These are phyloP conservation scores for Lolium perenne DNA, from an alignment of 176 grass and related monocot species.

Conservation along the genomic window DNA sequence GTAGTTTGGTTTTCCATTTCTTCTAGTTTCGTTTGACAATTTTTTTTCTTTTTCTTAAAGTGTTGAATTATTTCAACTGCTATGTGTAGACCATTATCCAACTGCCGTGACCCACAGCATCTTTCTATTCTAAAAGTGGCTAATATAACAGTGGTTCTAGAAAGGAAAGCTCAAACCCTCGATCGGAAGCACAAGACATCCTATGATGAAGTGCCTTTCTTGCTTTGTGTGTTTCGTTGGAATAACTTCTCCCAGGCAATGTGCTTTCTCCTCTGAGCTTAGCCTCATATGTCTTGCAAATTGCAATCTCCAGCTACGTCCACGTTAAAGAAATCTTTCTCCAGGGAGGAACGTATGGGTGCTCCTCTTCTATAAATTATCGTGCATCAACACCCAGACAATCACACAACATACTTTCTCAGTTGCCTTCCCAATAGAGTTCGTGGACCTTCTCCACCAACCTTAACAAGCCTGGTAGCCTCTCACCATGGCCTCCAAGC, in stretches of 20 bases:
- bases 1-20: neutral
- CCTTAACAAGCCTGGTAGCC: conserved; percentile 7
- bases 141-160: neutral
- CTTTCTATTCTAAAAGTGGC: neutral
- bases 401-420: conserved; percentile 40
- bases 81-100: neutral
- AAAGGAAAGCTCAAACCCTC: neutral
- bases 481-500: conserved; percentile 54
- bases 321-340: conserved; percentile 44
- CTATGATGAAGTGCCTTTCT: conserved; percentile 56
- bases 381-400: conserved; percentile 33
- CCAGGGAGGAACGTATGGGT: conserved; percentile 25
- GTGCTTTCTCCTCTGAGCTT: conserved; percentile 60
- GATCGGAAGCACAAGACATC: neutral
- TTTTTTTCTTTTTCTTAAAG: neutral
- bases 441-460: neutral
- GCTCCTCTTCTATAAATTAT: conserved; percentile 67
- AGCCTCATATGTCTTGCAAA: conserved; percentile 30
- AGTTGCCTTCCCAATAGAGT: neutral
- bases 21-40: neutral
- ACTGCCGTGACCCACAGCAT: neutral
- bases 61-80: neutral
- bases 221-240: conserved; percentile 58
- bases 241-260: conserved; percentile 65
- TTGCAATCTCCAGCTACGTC: conserved; percentile 44